Base-by-base conservation (phyloP, 805 yeast genomes). In the Torulaspora indica region DNA sequence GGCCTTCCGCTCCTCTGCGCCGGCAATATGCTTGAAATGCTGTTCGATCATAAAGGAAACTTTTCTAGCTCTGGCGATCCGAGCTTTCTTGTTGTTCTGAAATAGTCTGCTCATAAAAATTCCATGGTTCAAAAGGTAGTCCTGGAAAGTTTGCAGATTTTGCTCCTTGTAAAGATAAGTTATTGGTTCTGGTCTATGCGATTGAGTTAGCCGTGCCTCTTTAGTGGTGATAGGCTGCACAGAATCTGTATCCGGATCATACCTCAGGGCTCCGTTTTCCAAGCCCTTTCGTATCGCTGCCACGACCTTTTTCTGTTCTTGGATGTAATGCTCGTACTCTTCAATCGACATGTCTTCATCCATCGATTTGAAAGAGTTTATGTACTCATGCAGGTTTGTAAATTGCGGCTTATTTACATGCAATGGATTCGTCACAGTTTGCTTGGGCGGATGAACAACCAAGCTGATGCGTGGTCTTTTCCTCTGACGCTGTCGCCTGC, bases 1-100 rank as follows among this genome's bases (percentile, higher is more conserved):
- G 17, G 75, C 75, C 46, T 79, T 77, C 46, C 95, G 77, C 53
- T 91, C 98, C 52, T 85, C 87, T 35, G 95, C 95, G 46, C 95
- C 96, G 0, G 83, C 80, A 38, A 85, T 75, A 61, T 90, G 81
- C 54, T 84, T 85, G 71, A 88, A 91, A 68, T 93, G 90, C 38
- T 74, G 79, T 49, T 91, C 97, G 15, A 93, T 71, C 85, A 88
- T 85, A 36, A 73, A 80, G 0, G 96, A 82, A 5, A 89, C 76
- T 51, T 79, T 85, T 55, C 79, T 77, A 1, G 87, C 79, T 52
- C 80, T 74, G n/a, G 82, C 75, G 12, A 79, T 75, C 50, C 83
- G 85, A 20, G 76, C 75, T 45, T 72, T 78, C 44, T 85, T 73
- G 45, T 77, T 73, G 48, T 82, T 90, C 40, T 76, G 78, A 48